Evolutionary conservation across 1,139 yeast genomes (phyloP).

Genomic region (Lodderomyces metapsilosis): DNA sequence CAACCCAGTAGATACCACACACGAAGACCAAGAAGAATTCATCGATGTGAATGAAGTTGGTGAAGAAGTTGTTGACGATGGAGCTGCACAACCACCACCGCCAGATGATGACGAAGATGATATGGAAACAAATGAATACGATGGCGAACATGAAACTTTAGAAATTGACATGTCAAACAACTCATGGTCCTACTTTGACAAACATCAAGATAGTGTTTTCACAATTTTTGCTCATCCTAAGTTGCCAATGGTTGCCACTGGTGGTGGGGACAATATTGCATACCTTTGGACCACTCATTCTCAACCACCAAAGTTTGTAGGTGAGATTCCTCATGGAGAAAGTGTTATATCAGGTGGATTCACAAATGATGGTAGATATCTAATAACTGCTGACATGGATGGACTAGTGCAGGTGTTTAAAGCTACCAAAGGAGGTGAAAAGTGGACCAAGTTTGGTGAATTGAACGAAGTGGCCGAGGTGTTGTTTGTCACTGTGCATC

Average conservation of each 20-base stretch:
- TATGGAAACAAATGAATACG: conserved; percentile 28
- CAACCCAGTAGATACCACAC: background rate
- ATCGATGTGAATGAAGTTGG: conserved; percentile 53
- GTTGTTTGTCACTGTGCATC: conserved; percentile 77
- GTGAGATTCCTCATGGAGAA: conserved; percentile 75
- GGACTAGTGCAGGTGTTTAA: conserved; percentile 79
- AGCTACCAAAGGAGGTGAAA: conserved; percentile 71
- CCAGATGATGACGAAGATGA: conserved; percentile 31
- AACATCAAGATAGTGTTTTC: conserved; percentile 82
- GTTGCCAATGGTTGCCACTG: conserved; percentile 71
- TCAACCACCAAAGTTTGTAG: conserved; percentile 76
- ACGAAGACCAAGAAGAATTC: conserved; percentile 39
- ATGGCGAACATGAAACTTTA: conserved; percentile 30
- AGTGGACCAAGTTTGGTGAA: conserved; percentile 71
- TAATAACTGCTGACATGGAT: conserved; percentile 91
- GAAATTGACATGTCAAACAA: conserved; percentile 79
- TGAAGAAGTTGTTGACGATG: conserved; percentile 48
- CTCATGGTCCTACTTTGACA: conserved; percentile 85
- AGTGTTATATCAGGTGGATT: conserved; percentile 85
- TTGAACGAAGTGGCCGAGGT: conserved; percentile 83
- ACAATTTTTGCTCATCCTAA: conserved; percentile 76
- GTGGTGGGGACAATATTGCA: conserved; percentile 92
- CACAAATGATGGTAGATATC: conserved; percentile 74
- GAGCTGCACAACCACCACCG: conserved; percentile 36
- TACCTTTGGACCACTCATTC: conserved; percentile 90